Base-by-base conservation (phyloP, 2,329 filamentous ascomycete genomes). In the Colletotrichum neosansevieriae region DNA sequence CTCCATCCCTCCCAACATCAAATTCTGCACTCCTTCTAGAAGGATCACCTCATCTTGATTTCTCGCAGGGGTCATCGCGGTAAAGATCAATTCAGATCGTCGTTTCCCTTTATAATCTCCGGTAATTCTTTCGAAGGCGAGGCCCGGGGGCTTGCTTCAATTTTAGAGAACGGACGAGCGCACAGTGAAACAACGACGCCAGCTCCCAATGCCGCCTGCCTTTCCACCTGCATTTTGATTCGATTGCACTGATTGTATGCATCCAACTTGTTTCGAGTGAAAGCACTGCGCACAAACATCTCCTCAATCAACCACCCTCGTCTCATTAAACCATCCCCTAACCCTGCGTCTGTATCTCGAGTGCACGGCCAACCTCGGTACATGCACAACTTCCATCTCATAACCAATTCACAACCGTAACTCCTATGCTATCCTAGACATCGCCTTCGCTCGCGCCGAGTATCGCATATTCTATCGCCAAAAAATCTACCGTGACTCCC, bases 181-280 rank as follows among this genome's bases (percentile, higher is more conserved):
- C 53, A 57, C 38, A 36, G 53, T 44, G 36, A 44, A 57, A 57
- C 51, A 24, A 54, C n/a, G 50, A 24, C 50, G 24, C 29, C 50
- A 24, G 17, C 2, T 9, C 29, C 29, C 29, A 7, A 6, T 29
- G 29, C 29, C 29, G 36, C 36, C 36, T 38, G 36, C 36, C 7
- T 38, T 12, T 38, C 36, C 36, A 38, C 10, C 10, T 38, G 36
- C 36, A 13, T 3, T 2, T 29, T 7, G 0, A 21, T 21, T 38
- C 1, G 12, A 34, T 13, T 54, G 5, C 7, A 29, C 21, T 44
- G 36, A 57, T 24, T 24, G 32, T 10, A 34, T 42, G 53, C 49
- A 53, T 44, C 38, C 38, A 29, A 15, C 45, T 29, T 34, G 65
- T 65, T 68, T 68, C 65, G 59, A 65, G 61, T 68, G 61, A 68